These are phyloP conservation scores for Apiospora phragmitis DNA, from an alignment of 2,329 filamentous ascomycete species.

Conservation along the genomic window DNA sequence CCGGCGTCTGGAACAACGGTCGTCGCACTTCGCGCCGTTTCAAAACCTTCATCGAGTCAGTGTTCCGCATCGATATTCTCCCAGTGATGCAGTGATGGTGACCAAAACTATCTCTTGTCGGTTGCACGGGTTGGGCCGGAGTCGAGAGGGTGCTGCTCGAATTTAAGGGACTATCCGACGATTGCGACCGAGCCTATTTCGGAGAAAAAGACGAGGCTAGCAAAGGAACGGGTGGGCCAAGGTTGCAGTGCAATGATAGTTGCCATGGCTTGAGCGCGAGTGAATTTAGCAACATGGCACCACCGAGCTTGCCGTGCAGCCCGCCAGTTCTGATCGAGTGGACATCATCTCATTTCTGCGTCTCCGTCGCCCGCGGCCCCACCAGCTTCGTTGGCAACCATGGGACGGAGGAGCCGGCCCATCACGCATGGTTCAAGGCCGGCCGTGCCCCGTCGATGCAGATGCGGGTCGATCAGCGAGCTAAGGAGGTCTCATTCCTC, in stretches of 20 bases:
- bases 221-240: background rate
- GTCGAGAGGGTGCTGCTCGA: background rate
- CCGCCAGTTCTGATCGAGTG: conserved; percentile 15
- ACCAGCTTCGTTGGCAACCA: conserved; percentile 9
- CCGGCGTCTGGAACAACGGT: conserved; percentile 9
- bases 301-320: background rate
- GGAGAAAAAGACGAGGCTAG: background rate
- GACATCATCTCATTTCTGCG: conserved; percentile 10
- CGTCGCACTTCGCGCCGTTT: conserved; percentile 6
- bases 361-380: conserved; percentile 15
- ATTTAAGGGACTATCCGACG: conserved; percentile 11
- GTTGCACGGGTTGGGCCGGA: background rate
- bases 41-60: conserved; percentile 11
- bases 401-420: background rate
- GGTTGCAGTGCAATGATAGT: background rate
- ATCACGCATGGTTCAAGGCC: conserved; percentile 7
- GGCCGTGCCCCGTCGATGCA: background rate
- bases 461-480: conserved; percentile 4
- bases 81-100: conserved; percentile 5
- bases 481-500: conserved; percentile 9
- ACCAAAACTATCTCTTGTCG: conserved; percentile 12
- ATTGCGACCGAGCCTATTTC: conserved; percentile 11
- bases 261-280: background rate
- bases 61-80: conserved; percentile 9
- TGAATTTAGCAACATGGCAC: background rate